These are phyloP conservation scores for Candida anglica DNA, from an alignment of 805 yeast species.

Conservation along the genomic window DNA sequence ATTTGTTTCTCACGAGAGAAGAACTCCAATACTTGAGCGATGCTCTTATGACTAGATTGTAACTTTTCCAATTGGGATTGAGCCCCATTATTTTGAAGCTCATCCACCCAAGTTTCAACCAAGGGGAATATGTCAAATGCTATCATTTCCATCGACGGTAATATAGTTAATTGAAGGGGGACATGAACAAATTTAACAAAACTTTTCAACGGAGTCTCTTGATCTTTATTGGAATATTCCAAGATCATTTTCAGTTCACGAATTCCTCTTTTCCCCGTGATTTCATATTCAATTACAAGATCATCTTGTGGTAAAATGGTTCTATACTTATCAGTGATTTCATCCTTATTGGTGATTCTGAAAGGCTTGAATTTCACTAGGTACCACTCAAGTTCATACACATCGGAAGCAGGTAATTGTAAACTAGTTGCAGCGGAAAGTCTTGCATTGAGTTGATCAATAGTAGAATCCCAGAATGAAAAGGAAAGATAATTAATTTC, in stretches of 20 bases:
- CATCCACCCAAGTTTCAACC: conserved; percentile 20
- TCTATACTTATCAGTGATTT: conserved; percentile 30
- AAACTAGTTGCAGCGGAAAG: conserved; percentile 30
- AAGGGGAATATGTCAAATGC: conserved; percentile 73
- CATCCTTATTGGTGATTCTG: conserved; percentile 44
- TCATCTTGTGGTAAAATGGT: conserved; percentile 37
- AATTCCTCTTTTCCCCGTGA: conserved; percentile 73
- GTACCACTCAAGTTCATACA: conserved; percentile 72
- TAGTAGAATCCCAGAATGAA: conserved; percentile 69
- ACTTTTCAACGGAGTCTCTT: conserved; percentile 13
- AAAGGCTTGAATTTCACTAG: conserved; percentile 57
- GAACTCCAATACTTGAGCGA: neutral
- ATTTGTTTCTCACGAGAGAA: conserved; percentile 19
- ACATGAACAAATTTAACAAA: conserved; percentile 56
- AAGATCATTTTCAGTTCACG: conserved; percentile 59
- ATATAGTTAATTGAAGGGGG: conserved; percentile 67
- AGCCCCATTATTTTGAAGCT: conserved; percentile 8
- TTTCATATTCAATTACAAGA: conserved; percentile 49
- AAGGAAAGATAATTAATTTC: conserved; percentile 55
- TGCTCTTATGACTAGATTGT: neutral
- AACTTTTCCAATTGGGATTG: neutral
- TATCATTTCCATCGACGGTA: conserved; percentile 69
- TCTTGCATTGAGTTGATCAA: conserved; percentile 57
- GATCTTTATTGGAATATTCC: conserved; percentile 50
- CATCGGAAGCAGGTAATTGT: conserved; percentile 53